Evolutionary conservation across 176 grass and related monocot genomes (phyloP).

Genomic region (Juncus effusus): DNA sequence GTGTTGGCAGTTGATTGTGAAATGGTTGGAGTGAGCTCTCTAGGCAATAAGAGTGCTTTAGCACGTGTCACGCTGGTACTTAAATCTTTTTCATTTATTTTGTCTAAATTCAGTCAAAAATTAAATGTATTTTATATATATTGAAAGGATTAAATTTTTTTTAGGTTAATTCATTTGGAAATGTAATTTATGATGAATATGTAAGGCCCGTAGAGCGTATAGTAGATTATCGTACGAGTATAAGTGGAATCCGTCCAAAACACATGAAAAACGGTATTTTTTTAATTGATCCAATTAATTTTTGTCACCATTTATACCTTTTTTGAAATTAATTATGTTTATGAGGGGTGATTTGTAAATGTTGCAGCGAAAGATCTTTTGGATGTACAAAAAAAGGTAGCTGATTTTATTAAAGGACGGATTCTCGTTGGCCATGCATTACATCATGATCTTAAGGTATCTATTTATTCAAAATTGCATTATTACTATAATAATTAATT

Average conservation of each 20-base stretch:
- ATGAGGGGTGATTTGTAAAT: constrained; percentile 23
- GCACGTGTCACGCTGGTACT: constrained; percentile 75
- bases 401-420: constrained; percentile 78
- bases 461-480: constrained; percentile 7
- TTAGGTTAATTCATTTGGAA: constrained; percentile 86
- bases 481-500: constrained; percentile 30
- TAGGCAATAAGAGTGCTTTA: constrained; percentile 67
- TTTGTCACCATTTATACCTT: constrained; percentile 1
- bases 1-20: constrained; percentile 76
- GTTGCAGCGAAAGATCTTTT: constrained; percentile 75
- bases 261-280: constrained; percentile 82
- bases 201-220: constrained; percentile 65
- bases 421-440: constrained; percentile 92
- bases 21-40: constrained; percentile 77
- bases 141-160: background rate
- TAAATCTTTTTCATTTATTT: background rate
- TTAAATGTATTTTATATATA: constrained; percentile 21
- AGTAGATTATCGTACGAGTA: constrained; percentile 76
- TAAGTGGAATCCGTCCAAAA: constrained; percentile 87
- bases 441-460: constrained; percentile 95
- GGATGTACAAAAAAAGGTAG: constrained; percentile 57
- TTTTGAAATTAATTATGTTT: background rate
- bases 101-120: background rate
- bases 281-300: constrained; percentile 12
- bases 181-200: constrained; percentile 79